Percentiles rank a stretch among this genome's conserved stretches.
Evolutionary conservation across 148 eudicot species (phyloP).

Genomic region (Persicaria tinctoria): DNA sequence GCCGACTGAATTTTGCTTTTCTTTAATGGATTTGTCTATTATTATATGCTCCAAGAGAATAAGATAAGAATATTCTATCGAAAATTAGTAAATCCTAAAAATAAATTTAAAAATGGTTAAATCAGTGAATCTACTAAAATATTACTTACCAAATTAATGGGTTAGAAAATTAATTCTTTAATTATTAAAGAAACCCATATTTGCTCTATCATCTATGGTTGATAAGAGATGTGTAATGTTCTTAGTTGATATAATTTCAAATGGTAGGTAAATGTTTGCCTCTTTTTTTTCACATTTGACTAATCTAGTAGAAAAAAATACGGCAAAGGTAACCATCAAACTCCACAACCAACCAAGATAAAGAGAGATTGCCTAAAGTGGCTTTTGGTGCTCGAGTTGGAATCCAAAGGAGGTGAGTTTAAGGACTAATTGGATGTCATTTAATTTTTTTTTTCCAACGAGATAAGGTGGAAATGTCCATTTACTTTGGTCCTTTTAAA

Average conservation of each 20-base stretch:
- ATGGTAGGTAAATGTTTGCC: slow-evolving; percentile 10
- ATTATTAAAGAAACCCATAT: not conserved
- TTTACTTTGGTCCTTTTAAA: not conserved
- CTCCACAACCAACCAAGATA: slow-evolving; percentile 8
- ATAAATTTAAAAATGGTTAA: no score
- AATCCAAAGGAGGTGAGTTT: not conserved
- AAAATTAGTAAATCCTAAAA: no score
- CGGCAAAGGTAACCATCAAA: not conserved
- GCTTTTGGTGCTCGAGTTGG: not conserved
- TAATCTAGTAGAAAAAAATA: not conserved
- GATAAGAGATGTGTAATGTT: not conserved
- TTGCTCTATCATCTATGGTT: not conserved
- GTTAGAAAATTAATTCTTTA: not conserved
- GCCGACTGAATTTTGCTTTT: no score
- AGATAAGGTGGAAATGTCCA: not conserved
- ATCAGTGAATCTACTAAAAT: no score
- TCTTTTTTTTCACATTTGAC: not conserved
- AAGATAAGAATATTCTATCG: no score
- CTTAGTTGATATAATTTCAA: slow-evolving; percentile 5
- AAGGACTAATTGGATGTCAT: not conserved
- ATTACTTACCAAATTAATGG: no score
- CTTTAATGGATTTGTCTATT: no score
- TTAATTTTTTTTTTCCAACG: not conserved
- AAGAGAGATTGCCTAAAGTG: not conserved
- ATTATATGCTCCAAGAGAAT: no score